Evolutionary conservation across 2,329 filamentous ascomycete species (phyloP).

Genomic region (Monosporascus sp.): DNA sequence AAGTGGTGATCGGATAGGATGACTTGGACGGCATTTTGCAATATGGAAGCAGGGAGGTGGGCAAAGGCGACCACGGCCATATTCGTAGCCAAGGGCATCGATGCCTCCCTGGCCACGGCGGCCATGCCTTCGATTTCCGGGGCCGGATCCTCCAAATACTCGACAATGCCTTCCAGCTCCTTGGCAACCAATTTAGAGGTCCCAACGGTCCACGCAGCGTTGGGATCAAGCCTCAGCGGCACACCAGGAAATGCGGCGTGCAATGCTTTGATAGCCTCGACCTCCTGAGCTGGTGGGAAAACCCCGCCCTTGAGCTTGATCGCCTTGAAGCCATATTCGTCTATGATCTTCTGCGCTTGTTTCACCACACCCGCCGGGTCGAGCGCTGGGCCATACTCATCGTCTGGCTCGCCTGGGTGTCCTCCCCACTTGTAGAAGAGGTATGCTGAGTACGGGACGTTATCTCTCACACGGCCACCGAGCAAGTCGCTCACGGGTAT

Average conservation of each 20-base stretch:
- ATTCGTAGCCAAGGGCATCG: conserved; percentile 38
- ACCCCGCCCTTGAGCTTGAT: conserved; percentile 40
- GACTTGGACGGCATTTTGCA: conserved; percentile 35
- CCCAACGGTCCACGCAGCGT: conserved; percentile 34
- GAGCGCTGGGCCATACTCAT: conserved; percentile 34
- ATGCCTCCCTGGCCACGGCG: conserved; percentile 33
- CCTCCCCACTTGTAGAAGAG: conserved; percentile 39
- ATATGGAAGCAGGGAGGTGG: conserved; percentile 33
- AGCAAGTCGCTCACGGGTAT: conserved; percentile 34
- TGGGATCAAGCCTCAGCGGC: conserved; percentile 33
- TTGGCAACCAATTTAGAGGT: conserved; percentile 34
- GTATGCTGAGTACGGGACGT: conserved; percentile 38
- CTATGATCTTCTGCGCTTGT: conserved; percentile 32
- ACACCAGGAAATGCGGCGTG: conserved; percentile 30
- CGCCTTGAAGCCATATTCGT: conserved; percentile 38
- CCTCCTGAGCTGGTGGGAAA: conserved; percentile 33
- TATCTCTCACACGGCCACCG: conserved; percentile 33
- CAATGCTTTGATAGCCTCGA: conserved; percentile 33
- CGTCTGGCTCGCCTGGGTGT: conserved; percentile 33
- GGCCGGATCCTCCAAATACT: conserved; percentile 36
- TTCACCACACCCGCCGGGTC: conserved; percentile 29
- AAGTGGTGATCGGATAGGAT: conserved; percentile 38
- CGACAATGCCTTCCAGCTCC: conserved; percentile 31
- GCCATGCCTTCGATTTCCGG: conserved; percentile 38
- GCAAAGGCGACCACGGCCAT: conserved; percentile 38